Base-by-base conservation (phyloP, 148 eudicot genomes). In the Silene latifolia region DNA sequence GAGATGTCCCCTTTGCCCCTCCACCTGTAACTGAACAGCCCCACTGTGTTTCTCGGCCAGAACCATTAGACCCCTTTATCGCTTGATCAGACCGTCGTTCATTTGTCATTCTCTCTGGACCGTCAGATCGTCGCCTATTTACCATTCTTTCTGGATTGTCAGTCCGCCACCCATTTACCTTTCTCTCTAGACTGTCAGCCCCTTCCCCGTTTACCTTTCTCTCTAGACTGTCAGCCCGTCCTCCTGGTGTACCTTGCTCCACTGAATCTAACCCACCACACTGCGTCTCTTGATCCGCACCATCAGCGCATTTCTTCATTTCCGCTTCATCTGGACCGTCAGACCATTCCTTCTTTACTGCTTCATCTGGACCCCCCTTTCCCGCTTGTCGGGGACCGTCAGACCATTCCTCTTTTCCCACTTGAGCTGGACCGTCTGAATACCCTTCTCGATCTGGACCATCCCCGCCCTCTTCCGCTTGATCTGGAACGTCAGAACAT, bases 31-130 rank as follows among this genome's bases (percentile, higher is more conserved):
- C 60, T 53, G 13, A 24, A 51, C 61, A 12, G n/a, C 48, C 63
- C 42, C 39, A 27, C 60, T 70, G 12, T 51, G 63, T 71, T 24
- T 57, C 20, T 63, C 70, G 60, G 9, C 46, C 72, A 18, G 72
- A 75, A 71, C 67, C 78, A 58, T 15, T 44, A 70, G 59, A 53
- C 61, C 73, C 60, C 3, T 24, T 53, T 53, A 70, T 27, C 32
- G 35, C 42, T 44, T 67, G 58, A 19, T 18, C 70, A 57, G 60
- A 57, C 60, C 21, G 19, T 57, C 23, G 20, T 19, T 17, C 60
- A 17, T 60, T 60, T 60, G 11, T 23, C 63, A 9, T 23, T 57
- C 19, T n/a, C 20, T 57, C 60, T 57, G 60, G 60, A 57, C 60
- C 14, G 25, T 20, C 63, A 60, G 63, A 60, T 23, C 63, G 25